These are phyloP conservation scores for Drechslerella coelobrocha DNA, from an alignment of 2,329 filamentous ascomycete species.

Conservation along the genomic window DNA sequence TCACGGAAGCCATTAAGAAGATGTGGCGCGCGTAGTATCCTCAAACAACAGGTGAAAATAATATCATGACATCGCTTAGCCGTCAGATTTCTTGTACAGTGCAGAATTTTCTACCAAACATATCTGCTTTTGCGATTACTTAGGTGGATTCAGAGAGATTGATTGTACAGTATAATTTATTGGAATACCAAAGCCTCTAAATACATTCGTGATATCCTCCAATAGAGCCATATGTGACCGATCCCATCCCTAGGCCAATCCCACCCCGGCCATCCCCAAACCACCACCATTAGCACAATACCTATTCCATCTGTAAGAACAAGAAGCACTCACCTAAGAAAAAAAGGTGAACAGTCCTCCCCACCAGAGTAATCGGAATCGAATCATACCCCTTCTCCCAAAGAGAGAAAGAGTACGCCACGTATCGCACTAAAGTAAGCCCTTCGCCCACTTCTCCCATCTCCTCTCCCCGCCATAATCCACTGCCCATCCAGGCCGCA, in stretches of 20 bases:
- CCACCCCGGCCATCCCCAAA: neutral
- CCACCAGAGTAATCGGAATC: constrained; percentile 80
- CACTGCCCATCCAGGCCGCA: constrained; percentile 54
- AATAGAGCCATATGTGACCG: neutral
- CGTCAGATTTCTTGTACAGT: neutral
- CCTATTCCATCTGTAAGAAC: constrained; percentile 10
- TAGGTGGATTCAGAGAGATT: neutral
- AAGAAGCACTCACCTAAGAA: constrained; percentile 47
- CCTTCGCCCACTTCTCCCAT: constrained; percentile 72
- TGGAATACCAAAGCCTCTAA: neutral
- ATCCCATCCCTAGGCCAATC: neutral
- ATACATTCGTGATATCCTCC: neutral
- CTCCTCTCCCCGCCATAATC: neutral
- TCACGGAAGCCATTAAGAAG: constrained; percentile 86
- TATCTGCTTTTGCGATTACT: neutral
- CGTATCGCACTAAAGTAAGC: constrained; percentile 80
- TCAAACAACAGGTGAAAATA: neutral
- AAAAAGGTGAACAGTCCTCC: constrained; percentile 68
- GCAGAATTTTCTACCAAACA: neutral
- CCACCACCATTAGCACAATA: constrained; percentile 38
- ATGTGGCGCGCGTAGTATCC: constrained; percentile 79
- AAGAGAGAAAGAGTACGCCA: constrained; percentile 66
- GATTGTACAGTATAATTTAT: neutral
- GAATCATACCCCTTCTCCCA: constrained; percentile 67
- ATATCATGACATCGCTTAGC: neutral